Evolutionary conservation across 129 eudicot genomes (phyloP), one percentile per base, ranked within the genome.

Genomic region (Lonicera japonica): DNA sequence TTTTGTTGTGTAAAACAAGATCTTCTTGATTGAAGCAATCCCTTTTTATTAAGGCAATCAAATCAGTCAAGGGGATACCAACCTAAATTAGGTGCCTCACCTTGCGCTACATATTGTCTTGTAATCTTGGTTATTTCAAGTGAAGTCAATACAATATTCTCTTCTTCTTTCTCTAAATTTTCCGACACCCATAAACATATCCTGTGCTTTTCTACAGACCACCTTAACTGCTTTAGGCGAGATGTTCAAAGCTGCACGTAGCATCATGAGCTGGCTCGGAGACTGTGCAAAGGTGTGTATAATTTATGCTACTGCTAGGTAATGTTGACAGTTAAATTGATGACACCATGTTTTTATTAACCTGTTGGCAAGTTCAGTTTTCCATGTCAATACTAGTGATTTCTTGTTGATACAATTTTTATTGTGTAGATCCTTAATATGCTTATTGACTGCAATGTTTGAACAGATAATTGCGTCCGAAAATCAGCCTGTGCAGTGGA

Each of bases 181-280:
- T 53, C 55, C 12, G 57, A n/a, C 51, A 36, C 56, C 6, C 29
- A 48, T 9, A 24, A 54, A 53, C 17, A 53, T 53, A 46, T 40
- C 20, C 63, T 22, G 19, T 61, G 21, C 65, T 70, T 68, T 73
- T 80, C 21, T 25, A 56, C 78, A 92, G 98, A 75, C 66, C 57
- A 82, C 96, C 18, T 82, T 92, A 70, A 85, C 90, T 74, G 96
- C 96, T 15, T 66, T 87, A 1, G 95, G 90, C 40, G 86, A 87
- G 71, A 82, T 92, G 96, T 92, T 92, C 71, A 86, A 92, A 80
- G 96, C 88, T 73, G 98, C 98, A 17, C 94, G 95, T 22, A 56
- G 75, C 72, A 92, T 92, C 68, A 92, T 92, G 98, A 78, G 74
- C 66, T 92, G 98, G 98, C 95, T 92, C 41, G 95, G 96, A 57